These are phyloP conservation scores for Colletotrichum orbiculare DNA, from an alignment of 2,329 filamentous ascomycete genomes.

Conservation along the genomic window DNA sequence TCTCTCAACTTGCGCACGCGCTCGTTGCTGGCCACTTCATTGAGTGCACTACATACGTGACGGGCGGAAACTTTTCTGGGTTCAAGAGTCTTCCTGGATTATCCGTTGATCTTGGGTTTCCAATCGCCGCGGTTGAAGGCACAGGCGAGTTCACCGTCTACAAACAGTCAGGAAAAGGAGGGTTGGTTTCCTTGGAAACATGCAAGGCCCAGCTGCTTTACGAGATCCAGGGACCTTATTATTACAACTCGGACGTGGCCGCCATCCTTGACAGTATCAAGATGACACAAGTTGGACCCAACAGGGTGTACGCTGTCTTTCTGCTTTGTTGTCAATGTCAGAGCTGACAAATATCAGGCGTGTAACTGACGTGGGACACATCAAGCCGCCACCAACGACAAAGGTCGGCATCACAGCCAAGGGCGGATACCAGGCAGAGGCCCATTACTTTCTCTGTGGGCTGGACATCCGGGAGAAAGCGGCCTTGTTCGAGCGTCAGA, in stretches of 20 bases:
- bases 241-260: slow-evolving; percentile 57
- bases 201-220: slow-evolving; percentile 55
- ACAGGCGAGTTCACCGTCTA: slow-evolving; percentile 59
- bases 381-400: slow-evolving; percentile 42
- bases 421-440: slow-evolving; percentile 57
- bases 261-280: slow-evolving; percentile 49
- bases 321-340: neutral
- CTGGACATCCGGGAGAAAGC: slow-evolving; percentile 57
- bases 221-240: slow-evolving; percentile 57
- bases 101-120: slow-evolving; percentile 54
- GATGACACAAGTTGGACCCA: slow-evolving; percentile 58
- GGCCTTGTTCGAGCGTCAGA: slow-evolving; percentile 54
- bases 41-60: slow-evolving; percentile 63
- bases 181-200: slow-evolving; percentile 42
- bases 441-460: slow-evolving; percentile 55
- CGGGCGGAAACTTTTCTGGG: slow-evolving; percentile 63
- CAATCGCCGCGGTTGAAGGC: slow-evolving; percentile 59
- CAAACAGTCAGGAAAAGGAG: slow-evolving; percentile 51
- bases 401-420: slow-evolving; percentile 57
- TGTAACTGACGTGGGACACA: slow-evolving; percentile 40
- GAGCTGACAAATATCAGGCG: slow-evolving; percentile 1
- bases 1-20: slow-evolving; percentile 57
- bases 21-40: slow-evolving; percentile 61
- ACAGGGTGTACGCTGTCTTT: slow-evolving; percentile 42
- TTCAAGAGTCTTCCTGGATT: slow-evolving; percentile 53